Evolutionary conservation across 805 yeast species (phyloP).

Genomic region (Debaryomyces hansenii): DNA sequence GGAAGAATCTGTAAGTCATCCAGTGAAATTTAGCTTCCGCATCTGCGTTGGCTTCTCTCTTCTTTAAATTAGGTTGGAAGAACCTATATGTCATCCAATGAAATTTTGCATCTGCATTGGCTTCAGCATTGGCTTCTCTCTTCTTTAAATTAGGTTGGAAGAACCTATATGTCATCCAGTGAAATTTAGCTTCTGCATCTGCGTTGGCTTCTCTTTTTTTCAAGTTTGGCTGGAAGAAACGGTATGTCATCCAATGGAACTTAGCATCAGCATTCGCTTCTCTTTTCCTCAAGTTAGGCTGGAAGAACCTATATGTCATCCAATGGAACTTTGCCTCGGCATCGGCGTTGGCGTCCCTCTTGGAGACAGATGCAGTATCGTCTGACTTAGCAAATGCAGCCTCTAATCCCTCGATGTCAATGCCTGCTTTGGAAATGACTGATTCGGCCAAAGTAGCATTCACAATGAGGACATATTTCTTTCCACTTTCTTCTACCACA

Average conservation of each 20-base stretch:
- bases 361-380: slow-evolving; percentile 16
- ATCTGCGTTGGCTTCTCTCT: slow-evolving; percentile 17
- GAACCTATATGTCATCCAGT: slow-evolving; percentile 9
- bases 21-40: slow-evolving; percentile 16
- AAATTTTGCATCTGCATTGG: slow-evolving; percentile 17
- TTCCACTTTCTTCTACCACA: slow-evolving; percentile 10
- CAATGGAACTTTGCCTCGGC: slow-evolving; percentile 16
- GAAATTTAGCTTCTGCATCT: slow-evolving; percentile 17
- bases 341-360: slow-evolving; percentile 13
- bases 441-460: slow-evolving; percentile 9
- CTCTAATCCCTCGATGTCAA: slow-evolving; percentile 2
- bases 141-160: slow-evolving; percentile 15
- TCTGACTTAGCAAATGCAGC: not conserved
- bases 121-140: slow-evolving; percentile 19
- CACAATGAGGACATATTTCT: slow-evolving; percentile 12
- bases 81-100: slow-evolving; percentile 10
- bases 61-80: slow-evolving; percentile 16
- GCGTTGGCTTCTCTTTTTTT: slow-evolving; percentile 16
- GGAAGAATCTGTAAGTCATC: slow-evolving; percentile 11
- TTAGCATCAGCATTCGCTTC: slow-evolving; percentile 16
- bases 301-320: slow-evolving; percentile 12
- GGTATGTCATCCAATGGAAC: slow-evolving; percentile 11
- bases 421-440: not conserved
- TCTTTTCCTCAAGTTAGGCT: slow-evolving; percentile 13
- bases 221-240: slow-evolving; percentile 15